A percentile compares a stretch with the other conserved stretches of the same genome.
Conservation (phyloP, 202 grass and related monocot genomes). For the Tripidium arundinaceum region DNA sequence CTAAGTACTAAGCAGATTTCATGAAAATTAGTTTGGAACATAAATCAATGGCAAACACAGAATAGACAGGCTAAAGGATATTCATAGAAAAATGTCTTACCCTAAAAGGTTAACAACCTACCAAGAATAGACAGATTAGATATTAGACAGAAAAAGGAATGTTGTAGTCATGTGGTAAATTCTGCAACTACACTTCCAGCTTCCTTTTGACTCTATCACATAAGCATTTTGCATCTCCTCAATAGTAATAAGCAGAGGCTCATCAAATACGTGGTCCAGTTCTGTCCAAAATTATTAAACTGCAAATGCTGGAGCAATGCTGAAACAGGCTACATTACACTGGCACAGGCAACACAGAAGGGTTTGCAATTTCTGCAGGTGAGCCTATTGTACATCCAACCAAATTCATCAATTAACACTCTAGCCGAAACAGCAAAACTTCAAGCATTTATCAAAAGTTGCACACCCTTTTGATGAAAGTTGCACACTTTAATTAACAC, state of each 20-base stretch:
- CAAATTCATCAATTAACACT: neutral
- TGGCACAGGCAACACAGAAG: neutral
- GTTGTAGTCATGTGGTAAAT: neutral
- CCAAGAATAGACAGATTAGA: neutral
- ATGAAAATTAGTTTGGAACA: neutral
- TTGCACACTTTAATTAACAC: neutral
- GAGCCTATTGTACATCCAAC: constrained; percentile 16
- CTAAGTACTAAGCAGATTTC: neutral
- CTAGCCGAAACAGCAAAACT: neutral
- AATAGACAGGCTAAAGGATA: neutral
- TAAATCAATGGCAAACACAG: constrained; percentile 2
- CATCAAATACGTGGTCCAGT: neutral
- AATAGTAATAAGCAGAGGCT: neutral
- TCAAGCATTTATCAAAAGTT: neutral
- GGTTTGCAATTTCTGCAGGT: neutral
- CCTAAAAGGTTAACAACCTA: neutral
- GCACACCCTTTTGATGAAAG: neutral
- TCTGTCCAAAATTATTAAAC: neutral
- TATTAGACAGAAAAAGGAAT: neutral
- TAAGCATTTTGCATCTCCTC: neutral
- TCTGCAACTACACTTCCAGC: neutral
- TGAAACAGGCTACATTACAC: neutral
- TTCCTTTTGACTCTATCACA: neutral
- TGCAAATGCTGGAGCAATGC: neutral
- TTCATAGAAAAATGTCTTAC: neutral